Conservation (phyloP, 1,284 basidiomycete species). For the Apiotrichum sp. region DNA sequence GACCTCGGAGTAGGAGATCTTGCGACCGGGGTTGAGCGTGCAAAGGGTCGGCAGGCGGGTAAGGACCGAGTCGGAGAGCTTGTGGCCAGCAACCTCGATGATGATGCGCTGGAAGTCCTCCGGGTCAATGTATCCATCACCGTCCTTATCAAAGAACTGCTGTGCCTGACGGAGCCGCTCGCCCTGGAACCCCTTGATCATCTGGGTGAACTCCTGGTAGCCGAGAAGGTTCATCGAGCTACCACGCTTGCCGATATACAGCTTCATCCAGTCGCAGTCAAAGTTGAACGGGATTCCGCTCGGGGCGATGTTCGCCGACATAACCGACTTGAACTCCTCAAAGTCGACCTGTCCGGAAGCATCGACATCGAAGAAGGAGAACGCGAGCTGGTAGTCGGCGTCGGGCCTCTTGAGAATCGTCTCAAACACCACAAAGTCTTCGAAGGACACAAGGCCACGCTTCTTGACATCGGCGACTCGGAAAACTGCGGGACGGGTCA, state of each 20-base stretch:
- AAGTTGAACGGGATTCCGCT: conserved; percentile 85
- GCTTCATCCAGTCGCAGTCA: conserved; percentile 88
- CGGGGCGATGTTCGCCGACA: conserved; percentile 62
- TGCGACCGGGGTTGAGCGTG: conserved; percentile 74
- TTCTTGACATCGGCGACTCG: conserved; percentile 76
- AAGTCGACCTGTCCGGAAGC: conserved; percentile 81
- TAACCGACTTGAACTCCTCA: conserved; percentile 87
- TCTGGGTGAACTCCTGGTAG: conserved; percentile 84
- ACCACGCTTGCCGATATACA: conserved; percentile 86
- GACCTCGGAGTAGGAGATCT: conserved; percentile 91
- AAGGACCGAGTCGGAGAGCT: conserved; percentile 83
- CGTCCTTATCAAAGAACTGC: conserved; percentile 76
- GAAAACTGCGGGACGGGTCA: conserved; percentile 55
- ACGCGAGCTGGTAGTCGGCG: conserved; percentile 92
- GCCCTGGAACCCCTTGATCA: conserved; percentile 95
- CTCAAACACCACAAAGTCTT: conserved; percentile 90
- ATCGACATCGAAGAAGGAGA: conserved; percentile 91
- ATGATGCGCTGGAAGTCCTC: conserved; percentile 91
- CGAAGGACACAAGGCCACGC: conserved; percentile 78
- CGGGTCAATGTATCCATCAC: conserved; percentile 83
- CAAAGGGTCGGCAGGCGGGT: conserved; percentile 83
- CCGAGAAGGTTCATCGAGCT: conserved; percentile 75
- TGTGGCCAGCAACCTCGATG: conserved; percentile 88
- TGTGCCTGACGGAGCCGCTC: conserved; percentile 91
- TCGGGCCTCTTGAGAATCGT: conserved; percentile 62